A percentile compares a stretch with the other conserved stretches of the same genome.
Conservation (phyloP, 2,329 filamentous ascomycete species). For the Colletotrichum sp. region DNA sequence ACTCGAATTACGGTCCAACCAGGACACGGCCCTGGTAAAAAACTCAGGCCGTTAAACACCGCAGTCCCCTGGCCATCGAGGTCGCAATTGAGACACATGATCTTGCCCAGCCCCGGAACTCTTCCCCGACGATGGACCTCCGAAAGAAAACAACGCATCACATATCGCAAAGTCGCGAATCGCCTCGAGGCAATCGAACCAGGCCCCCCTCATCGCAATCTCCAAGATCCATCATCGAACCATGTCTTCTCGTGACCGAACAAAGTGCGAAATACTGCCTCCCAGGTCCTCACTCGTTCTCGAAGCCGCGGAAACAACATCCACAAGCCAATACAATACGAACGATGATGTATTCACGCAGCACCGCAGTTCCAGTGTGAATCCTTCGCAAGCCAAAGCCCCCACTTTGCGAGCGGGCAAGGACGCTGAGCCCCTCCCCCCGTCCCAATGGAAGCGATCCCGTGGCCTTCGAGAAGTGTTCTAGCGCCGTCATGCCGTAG, state of each 20-base stretch:
- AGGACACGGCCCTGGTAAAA: not conserved
- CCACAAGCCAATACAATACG: not conserved
- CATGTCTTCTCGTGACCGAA: not conserved
- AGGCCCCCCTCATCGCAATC: not conserved
- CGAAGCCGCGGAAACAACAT: not conserved
- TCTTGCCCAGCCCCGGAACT: not conserved
- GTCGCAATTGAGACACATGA: not conserved
- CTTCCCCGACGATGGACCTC: not conserved
- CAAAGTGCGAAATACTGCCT: not conserved
- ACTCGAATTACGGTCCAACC: not conserved
- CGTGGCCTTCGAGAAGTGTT: constrained; percentile 6
- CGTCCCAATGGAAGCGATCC: not conserved
- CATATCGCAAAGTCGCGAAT: not conserved
- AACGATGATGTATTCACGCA: not conserved
- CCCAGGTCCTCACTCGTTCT: not conserved
- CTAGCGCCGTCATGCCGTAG: not conserved
- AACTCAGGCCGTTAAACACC: not conserved
- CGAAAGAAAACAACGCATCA: not conserved
- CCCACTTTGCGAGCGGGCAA: not conserved
- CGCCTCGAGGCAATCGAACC: not conserved
- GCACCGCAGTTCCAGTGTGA: not conserved
- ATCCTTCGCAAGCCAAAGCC: not conserved
- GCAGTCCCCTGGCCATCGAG: not conserved
- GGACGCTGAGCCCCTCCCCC: not conserved
- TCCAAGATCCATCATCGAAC: not conserved